Evolutionary conservation across 1,139 yeast genomes (phyloP), one percentile per base, ranked within the genome.

Genomic region (Spathaspora jeffriesii): DNA sequence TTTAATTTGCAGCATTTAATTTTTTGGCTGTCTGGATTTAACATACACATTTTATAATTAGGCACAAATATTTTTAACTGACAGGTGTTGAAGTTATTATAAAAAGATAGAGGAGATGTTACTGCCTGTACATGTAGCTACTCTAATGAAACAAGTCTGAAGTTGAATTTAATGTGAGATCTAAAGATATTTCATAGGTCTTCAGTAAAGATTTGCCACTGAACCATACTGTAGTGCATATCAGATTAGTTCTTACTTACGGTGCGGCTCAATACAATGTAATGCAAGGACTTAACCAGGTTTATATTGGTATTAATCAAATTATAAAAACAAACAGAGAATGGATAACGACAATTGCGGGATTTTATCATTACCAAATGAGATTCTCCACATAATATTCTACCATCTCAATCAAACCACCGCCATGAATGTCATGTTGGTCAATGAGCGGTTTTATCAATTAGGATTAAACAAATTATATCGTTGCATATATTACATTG

Each of bases 1-100:
- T 34, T 36, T 13, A 22, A 22, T 38, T 39, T 39, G 42, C 42
- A 39, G 31, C 42, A 39, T 23, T 37, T 37, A 18, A 18, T 36
- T 36, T 32, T 32, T 32, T 32, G 37, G 38, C 38, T 34, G 38
- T 34, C 38, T 38, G 18, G 18, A 23, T 11, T 11, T 18, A 11
- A 37, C 11, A 23, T 25, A 25, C 28, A 10, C 9, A 25, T 25
- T 25, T 25, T 25, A 25, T 10, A 25, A 25, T n/a, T n/a, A 22
- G 11, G 28, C 3, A 25, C 5, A 25, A 10, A 25, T 8, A 25
- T 13, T 3, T 25, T 25, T 5, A 22, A 3, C 28, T 5, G 28
- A 13, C 11, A 25, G 28, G 25, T 3, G 5, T 10, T 25, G 10
- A 25, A 25, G 9, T 25, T 25, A 10, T 3, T 25, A 4, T 25